A percentile compares a stretch with the other conserved stretches of the same genome.
Conservation (phyloP, 164 flowering plant species). For the Vitis cinerea region DNA sequence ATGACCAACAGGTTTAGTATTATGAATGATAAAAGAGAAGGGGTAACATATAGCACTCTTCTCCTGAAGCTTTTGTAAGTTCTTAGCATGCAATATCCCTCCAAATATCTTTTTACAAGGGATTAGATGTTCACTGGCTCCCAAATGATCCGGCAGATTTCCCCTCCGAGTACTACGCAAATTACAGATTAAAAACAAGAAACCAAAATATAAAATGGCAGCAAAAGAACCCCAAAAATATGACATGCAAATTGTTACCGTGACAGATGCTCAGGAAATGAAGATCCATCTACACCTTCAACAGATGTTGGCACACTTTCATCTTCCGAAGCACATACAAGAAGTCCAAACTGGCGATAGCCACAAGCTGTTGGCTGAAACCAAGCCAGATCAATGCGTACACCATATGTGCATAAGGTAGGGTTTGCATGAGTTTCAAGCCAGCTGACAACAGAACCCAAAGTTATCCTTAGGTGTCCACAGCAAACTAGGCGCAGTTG, state of each 20-base stretch:
- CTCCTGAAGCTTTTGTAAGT: conserved; percentile 38
- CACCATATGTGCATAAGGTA: conserved; percentile 55
- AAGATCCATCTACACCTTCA: conserved; percentile 24
- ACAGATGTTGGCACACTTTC: conserved; percentile 24
- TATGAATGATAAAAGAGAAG: conserved; percentile 37
- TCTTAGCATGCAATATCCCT: conserved; percentile 39
- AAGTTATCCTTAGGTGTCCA: conserved; percentile 57
- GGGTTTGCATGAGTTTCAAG: conserved; percentile 87
- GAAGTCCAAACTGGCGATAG: conserved; percentile 79
- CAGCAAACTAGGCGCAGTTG: conserved; percentile 81
- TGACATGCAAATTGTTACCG: conserved; percentile 36
- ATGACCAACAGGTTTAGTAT: conserved; percentile 57
- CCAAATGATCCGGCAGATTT: conserved; percentile 24
- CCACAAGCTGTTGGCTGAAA: conserved; percentile 74
- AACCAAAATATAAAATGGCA: conserved; percentile 6
- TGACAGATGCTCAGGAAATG: conserved; percentile 30
- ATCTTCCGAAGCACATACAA: conserved; percentile 49
- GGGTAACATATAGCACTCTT: conserved; percentile 32
- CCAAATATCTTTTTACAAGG: conserved; percentile 44
- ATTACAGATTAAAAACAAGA: conserved; percentile 25
- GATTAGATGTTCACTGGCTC: conserved; percentile 35
- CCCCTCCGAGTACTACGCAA: conserved; percentile 25
- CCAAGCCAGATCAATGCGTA: conserved; percentile 71
- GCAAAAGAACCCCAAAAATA: background rate
- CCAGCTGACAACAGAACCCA: conserved; percentile 68